Percentiles rank a stretch among this genome's conserved stretches.
phyloP scores from a whole-genome alignment of 345 rosid genomes.

The Arabis alpina region DNA sequence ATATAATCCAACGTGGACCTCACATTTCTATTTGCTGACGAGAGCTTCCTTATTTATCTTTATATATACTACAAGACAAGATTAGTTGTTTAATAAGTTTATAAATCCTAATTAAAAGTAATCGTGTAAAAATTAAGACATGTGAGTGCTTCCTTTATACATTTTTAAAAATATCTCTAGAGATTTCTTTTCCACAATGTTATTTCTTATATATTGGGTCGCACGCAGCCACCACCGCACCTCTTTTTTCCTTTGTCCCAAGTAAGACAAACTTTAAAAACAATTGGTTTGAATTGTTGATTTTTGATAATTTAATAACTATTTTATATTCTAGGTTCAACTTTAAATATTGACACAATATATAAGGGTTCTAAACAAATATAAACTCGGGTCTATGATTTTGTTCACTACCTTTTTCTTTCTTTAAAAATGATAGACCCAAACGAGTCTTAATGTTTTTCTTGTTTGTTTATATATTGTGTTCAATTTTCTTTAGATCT shows the following conservation, averaged over 20 bases:
- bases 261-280: background rate
- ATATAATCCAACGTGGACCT: constrained; percentile 31
- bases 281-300: constrained; percentile 7
- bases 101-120: constrained; percentile 13
- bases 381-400: too few species aligned
- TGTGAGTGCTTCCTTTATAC: background rate
- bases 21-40: constrained; percentile 25
- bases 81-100: constrained; percentile 12
- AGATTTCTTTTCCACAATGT: constrained; percentile 24
- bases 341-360: background rate
- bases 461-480: too few species aligned
- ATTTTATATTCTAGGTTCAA: background rate
- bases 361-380: too few species aligned
- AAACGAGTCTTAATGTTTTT: too few species aligned
- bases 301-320: background rate
- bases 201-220: constrained; percentile 19
- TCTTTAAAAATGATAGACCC: too few species aligned
- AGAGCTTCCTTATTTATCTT: background rate
- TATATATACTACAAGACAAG: background rate
- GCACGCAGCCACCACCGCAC: constrained; percentile 30
- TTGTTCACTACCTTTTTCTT: too few species aligned
- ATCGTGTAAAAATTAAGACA: background rate
- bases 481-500: background rate
- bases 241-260: background rate
- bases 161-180: background rate